Conservation (phyloP, 164 flowering plant species). For the Protea cynaroides region DNA sequence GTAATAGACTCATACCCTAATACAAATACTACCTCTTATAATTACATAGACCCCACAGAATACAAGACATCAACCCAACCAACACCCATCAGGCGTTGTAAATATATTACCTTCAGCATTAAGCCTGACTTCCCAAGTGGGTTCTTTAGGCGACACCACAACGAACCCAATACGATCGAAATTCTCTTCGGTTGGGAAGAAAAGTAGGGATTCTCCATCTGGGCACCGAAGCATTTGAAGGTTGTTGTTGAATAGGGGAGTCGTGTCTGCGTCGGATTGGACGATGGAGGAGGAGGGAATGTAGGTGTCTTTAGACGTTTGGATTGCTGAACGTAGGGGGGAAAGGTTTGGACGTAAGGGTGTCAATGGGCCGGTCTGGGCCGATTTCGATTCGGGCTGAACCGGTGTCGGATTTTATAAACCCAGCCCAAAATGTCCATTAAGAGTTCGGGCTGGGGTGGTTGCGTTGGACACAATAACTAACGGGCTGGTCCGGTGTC, state of each 20-base stretch:
- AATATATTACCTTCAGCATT: conserved; percentile 15
- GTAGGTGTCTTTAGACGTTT: conserved; percentile 7
- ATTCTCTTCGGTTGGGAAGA: conserved; percentile 49
- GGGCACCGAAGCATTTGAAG: conserved; percentile 34
- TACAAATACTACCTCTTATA: no score
- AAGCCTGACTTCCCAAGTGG: background rate
- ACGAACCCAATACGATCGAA: conserved; percentile 47
- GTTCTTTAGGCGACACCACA: conserved; percentile 16
- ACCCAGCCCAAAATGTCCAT: no score
- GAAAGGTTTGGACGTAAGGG: conserved; percentile 23
- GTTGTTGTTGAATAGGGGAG: conserved; percentile 23
- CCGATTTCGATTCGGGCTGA: no score
- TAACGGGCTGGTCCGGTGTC: no score
- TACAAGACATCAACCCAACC: no score
- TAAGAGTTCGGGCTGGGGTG: no score
- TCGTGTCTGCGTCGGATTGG: conserved; percentile 1
- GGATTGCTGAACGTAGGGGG: conserved; percentile 14
- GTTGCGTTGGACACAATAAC: no score
- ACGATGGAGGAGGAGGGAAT: conserved; percentile 20
- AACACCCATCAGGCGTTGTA: conserved; percentile 1
- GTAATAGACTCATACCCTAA: no score
- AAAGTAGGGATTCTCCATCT: conserved; percentile 13
- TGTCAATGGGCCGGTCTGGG: no score
- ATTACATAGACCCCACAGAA: no score
- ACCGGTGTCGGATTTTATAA: no score